A percentile compares a stretch with the other conserved stretches of the same genome.
Conservation (phyloP, 2,329 filamentous ascomycete genomes). For the Setomelanomma holmii region DNA sequence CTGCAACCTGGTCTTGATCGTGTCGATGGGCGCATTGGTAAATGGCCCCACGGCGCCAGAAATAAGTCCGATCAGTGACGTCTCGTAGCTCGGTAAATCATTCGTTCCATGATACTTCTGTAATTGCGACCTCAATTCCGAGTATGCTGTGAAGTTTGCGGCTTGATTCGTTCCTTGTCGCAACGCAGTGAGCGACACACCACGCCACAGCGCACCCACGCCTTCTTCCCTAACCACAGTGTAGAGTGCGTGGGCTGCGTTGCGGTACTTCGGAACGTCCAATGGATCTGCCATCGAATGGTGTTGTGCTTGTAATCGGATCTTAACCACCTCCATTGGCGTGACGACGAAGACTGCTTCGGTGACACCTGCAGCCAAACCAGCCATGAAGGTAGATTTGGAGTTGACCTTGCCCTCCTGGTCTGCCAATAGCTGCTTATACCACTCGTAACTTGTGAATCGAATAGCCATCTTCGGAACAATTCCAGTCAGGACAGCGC, state of each 20-base stretch:
- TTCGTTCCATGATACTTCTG: constrained; percentile 76
- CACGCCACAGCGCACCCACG: constrained; percentile 84
- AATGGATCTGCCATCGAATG: constrained; percentile 97
- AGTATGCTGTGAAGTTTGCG: constrained; percentile 94
- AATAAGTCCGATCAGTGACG: constrained; percentile 86
- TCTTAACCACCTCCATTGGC: constrained; percentile 99
- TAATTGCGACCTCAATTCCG: constrained; percentile 84
- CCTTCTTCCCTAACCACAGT: constrained; percentile 95
- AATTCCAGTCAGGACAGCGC: constrained; percentile 93
- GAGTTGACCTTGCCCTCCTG: constrained; percentile 71
- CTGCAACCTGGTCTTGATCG: constrained; percentile 96
- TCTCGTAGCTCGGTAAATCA: constrained; percentile 84
- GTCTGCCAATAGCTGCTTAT: constrained; percentile 83
- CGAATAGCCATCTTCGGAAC: constrained; percentile 99
- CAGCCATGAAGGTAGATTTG: constrained; percentile 77
- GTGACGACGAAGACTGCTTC: constrained; percentile 97
- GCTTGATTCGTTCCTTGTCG: constrained; percentile 97
- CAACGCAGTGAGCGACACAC: constrained; percentile 90
- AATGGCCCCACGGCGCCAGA: constrained; percentile 94
- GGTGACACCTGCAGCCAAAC: constrained; percentile 89
- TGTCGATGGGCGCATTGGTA: constrained; percentile 97
- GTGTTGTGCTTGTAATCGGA: constrained; percentile 95
- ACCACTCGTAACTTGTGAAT: constrained; percentile 95
- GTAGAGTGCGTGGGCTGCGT: constrained; percentile 82
- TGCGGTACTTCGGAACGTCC: constrained; percentile 96